Evolutionary conservation across 805 yeast species (phyloP).

Genomic region (Spathaspora gorwiae): DNA sequence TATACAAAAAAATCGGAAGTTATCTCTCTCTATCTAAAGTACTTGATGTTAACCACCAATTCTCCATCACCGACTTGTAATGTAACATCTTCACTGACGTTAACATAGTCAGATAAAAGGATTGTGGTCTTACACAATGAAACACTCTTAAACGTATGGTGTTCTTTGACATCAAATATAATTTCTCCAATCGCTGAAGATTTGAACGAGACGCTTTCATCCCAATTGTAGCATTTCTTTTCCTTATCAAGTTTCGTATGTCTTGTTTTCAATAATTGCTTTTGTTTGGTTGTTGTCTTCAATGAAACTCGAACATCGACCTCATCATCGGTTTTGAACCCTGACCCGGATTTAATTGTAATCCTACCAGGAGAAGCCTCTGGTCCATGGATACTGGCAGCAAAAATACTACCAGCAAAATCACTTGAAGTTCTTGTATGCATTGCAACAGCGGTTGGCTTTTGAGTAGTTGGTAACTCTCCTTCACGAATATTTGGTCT

Average conservation of each 20-base stretch:
- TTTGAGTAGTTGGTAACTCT: no score
- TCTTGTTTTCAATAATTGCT: constrained; percentile 64
- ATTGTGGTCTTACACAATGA: constrained; percentile 60
- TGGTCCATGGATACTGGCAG: constrained; percentile 30
- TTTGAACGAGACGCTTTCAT: constrained; percentile 64
- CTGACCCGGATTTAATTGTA: constrained; percentile 45
- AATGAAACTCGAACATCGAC: constrained; percentile 53
- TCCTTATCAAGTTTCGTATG: constrained; percentile 42
- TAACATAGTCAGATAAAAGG: constrained; percentile 45
- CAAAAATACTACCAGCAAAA: constrained; percentile 30
- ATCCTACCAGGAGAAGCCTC: constrained; percentile 50
- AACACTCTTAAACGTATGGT: constrained; percentile 63
- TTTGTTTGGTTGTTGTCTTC: constrained; percentile 43
- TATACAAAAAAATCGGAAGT: neutral
- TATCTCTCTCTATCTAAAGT: constrained; percentile 8
- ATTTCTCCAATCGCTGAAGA: constrained; percentile 59
- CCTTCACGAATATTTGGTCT: no score
- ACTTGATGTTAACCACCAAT: constrained; percentile 38
- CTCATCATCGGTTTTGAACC: constrained; percentile 27
- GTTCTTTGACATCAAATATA: constrained; percentile 57
- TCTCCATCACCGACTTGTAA: constrained; percentile 35
- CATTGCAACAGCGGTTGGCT: no score
- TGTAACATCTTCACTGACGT: constrained; percentile 38
- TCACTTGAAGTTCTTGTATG: constrained; percentile 20
- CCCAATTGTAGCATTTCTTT: constrained; percentile 47